Percentiles rank a stretch among this genome's conserved stretches.
Conservation (phyloP, 148 eudicot genomes). For the Oxyria digyna region DNA sequence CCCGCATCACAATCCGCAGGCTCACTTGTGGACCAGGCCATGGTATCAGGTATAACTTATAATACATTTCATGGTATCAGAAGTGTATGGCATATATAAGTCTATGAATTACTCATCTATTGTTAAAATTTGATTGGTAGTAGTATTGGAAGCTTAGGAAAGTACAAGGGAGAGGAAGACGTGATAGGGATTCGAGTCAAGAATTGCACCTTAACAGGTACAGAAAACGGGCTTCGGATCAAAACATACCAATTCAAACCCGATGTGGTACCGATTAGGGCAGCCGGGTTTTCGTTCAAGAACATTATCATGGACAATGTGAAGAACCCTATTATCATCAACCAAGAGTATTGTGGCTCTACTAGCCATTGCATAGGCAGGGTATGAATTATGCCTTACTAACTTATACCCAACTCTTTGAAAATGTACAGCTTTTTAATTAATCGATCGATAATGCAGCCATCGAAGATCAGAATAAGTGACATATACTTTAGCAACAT, state of each 20-base stretch:
- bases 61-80: constrained; percentile 53
- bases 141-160: constrained; percentile 81
- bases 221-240: constrained; percentile 29
- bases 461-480: constrained; percentile 4
- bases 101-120: no score
- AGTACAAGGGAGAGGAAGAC: constrained; percentile 36
- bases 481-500: constrained; percentile 12
- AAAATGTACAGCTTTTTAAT: no score
- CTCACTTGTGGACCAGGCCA: constrained; percentile 71
- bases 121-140: neutral
- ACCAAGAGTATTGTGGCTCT: constrained; percentile 32
- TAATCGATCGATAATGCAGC: neutral
- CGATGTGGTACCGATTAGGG: constrained; percentile 18
- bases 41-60: constrained; percentile 47
- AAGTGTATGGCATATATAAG: constrained; percentile 18
- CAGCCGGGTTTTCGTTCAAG: constrained; percentile 21
- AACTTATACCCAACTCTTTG: no score
- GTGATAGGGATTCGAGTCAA: constrained; percentile 50
- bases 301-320: constrained; percentile 24
- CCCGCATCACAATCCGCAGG: constrained; percentile 28
- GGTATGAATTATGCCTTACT: neutral
- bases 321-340: constrained; percentile 29
- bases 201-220: constrained; percentile 32
- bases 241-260: constrained; percentile 27
- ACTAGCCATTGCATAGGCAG: neutral